Evolutionary conservation across 176 grass and related monocot species (phyloP).

Genomic region (Aegilops bicornis): DNA sequence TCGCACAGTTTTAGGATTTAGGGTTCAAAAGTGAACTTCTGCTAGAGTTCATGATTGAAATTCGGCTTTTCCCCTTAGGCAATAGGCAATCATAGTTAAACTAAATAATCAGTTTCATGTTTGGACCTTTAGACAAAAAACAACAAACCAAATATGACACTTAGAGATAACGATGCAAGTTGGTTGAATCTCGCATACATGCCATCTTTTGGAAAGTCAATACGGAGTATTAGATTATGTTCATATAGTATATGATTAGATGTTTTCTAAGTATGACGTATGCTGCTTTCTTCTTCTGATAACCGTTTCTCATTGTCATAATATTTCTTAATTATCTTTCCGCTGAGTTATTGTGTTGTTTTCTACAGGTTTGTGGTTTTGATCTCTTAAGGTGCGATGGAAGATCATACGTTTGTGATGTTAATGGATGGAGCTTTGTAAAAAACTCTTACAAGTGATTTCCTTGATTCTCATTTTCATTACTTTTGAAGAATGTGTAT

Average conservation of each 20-base stretch:
- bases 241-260: not conserved
- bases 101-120: not conserved
- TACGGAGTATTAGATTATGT: not conserved
- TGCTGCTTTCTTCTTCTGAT: not conserved
- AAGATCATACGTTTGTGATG: constrained; percentile 97
- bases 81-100: not conserved
- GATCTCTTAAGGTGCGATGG: constrained; percentile 96
- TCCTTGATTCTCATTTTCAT: constrained; percentile 11
- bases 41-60: not conserved
- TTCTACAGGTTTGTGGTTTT: constrained; percentile 92
- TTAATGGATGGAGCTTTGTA: constrained; percentile 99
- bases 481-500: not conserved
- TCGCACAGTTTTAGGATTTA: not conserved
- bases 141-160: not conserved
- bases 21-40: not conserved
- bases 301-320: not conserved
- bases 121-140: not conserved
- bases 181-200: not conserved
- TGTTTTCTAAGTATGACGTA: not conserved
- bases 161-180: not conserved
- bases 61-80: not conserved
- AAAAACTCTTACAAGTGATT: constrained; percentile 97
- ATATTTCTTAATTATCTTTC: constrained; percentile 25
- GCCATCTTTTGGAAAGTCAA: not conserved
- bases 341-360: constrained; percentile 11